Evolutionary conservation across 2,329 filamentous ascomycete genomes (phyloP).

Genomic region (Didymella glomerata): DNA sequence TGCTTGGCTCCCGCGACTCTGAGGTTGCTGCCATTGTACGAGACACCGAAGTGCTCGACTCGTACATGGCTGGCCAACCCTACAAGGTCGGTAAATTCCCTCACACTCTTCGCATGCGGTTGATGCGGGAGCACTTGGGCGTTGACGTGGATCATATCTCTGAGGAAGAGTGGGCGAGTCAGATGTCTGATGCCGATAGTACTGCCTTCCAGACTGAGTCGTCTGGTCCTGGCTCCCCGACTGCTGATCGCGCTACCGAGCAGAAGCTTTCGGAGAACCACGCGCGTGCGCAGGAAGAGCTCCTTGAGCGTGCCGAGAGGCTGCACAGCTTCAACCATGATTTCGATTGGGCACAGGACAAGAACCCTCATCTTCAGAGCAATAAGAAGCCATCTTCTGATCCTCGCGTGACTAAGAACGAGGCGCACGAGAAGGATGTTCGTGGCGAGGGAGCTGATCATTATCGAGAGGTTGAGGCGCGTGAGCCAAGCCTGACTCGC

Average conservation of each 20-base stretch:
- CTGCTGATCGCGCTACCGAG: constrained; percentile 47
- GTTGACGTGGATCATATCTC: constrained; percentile 87
- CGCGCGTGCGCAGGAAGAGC: constrained; percentile 62
- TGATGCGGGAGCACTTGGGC: constrained; percentile 98
- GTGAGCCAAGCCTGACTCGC: constrained; percentile 66
- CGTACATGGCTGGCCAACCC: constrained; percentile 87
- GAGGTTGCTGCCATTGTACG: constrained; percentile 90
- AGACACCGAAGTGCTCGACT: constrained; percentile 91
- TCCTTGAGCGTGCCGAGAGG: constrained; percentile 64
- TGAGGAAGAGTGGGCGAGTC: constrained; percentile 48
- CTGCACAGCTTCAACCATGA: constrained; percentile 79
- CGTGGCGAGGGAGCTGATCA: constrained; percentile 79
- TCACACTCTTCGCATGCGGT: constrained; percentile 86
- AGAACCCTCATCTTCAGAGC: constrained; percentile 65
- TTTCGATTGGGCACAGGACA: constrained; percentile 67
- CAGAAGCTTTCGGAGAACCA: constrained; percentile 52
- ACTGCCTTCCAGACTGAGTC: constrained; percentile 62
- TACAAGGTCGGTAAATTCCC: constrained; percentile 93
- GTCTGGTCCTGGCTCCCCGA: constrained; percentile 45
- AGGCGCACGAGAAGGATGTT: constrained; percentile 75
- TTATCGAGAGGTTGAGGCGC: constrained; percentile 62
- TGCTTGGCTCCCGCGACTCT: constrained; percentile 90
- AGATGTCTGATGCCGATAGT: constrained; percentile 68
- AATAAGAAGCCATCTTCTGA: constrained; percentile 66
- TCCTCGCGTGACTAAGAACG: constrained; percentile 66